phyloP scores from a whole-genome alignment of 1,284 basidiomycete genomes.

The Leccinum fuscescens region DNA sequence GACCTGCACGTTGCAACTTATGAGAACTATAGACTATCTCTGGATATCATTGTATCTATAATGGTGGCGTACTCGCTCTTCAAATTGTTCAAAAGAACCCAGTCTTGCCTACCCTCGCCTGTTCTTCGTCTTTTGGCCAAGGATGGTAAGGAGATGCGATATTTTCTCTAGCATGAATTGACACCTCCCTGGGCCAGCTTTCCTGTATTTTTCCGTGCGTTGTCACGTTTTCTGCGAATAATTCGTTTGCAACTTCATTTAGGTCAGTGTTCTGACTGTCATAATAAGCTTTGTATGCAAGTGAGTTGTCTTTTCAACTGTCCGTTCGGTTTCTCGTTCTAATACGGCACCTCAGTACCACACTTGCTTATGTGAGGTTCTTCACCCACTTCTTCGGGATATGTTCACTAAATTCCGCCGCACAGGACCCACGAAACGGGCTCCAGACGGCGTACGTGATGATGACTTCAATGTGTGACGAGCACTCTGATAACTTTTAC shows the following conservation, averaged over 20 bases:
- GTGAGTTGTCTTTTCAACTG: too few species aligned
- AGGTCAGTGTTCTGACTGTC: not conserved
- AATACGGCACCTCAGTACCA: too few species aligned
- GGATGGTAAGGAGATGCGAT: not conserved
- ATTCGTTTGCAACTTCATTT: not conserved
- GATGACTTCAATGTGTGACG: not conserved
- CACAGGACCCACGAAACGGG: too few species aligned
- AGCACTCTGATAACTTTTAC: not conserved
- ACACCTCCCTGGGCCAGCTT: not conserved
- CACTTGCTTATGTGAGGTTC: too few species aligned
- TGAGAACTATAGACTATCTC: not conserved
- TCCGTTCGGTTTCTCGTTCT: too few species aligned
- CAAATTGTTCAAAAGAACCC: not conserved
- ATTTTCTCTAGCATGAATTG: not conserved
- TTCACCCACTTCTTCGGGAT: too few species aligned
- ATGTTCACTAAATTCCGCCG: too few species aligned
- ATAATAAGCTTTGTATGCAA: not conserved
- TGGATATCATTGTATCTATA: not conserved
- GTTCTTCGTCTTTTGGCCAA: not conserved
- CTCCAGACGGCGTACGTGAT: too few species aligned
- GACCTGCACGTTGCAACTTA: not conserved
- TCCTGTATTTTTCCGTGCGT: conserved; percentile 1
- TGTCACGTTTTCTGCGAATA: not conserved
- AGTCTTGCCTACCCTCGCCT: not conserved
- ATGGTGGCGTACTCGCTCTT: not conserved